Evolutionary conservation across 306 rosid genomes (phyloP).

Genomic region (Carpinus fangiana): DNA sequence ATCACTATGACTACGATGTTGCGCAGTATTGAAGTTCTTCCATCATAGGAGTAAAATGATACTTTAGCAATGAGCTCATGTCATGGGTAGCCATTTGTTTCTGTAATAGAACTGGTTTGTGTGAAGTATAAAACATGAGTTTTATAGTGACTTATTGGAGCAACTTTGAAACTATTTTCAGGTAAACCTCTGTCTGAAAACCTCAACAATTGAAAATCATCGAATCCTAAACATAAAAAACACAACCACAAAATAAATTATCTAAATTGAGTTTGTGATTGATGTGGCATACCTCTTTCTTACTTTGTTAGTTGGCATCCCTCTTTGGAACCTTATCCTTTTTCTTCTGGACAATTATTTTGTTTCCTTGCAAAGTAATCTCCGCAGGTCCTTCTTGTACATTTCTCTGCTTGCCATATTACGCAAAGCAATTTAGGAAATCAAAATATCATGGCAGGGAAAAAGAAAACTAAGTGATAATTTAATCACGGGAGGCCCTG

Average conservation of each 20-base stretch:
- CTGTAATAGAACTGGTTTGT: background rate
- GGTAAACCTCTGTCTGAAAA: background rate
- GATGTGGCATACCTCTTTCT: conserved; percentile 33
- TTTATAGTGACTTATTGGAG: background rate
- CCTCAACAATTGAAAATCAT: background rate
- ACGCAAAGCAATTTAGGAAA: background rate
- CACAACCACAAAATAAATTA: background rate
- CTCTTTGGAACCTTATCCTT: conserved; percentile 54
- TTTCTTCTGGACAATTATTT: conserved; percentile 75
- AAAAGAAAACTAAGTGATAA: background rate
- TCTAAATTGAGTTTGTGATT: background rate
- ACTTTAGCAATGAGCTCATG: background rate
- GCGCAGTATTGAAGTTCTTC: background rate
- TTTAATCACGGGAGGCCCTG: no score
- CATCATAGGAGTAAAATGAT: background rate
- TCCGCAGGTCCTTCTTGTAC: conserved; percentile 72
- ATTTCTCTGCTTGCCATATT: conserved; percentile 36
- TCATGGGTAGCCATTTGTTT: background rate
- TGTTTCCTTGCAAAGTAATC: conserved; percentile 88
- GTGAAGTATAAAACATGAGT: background rate
- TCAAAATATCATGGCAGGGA: background rate
- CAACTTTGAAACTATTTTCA: background rate
- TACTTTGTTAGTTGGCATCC: conserved; percentile 15
- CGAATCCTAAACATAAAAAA: conserved; percentile 6
- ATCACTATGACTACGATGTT: background rate